phyloP scores from a whole-genome alignment of 768 basidiomycete species.

The Chalciporus pseudorubinellus region DNA sequence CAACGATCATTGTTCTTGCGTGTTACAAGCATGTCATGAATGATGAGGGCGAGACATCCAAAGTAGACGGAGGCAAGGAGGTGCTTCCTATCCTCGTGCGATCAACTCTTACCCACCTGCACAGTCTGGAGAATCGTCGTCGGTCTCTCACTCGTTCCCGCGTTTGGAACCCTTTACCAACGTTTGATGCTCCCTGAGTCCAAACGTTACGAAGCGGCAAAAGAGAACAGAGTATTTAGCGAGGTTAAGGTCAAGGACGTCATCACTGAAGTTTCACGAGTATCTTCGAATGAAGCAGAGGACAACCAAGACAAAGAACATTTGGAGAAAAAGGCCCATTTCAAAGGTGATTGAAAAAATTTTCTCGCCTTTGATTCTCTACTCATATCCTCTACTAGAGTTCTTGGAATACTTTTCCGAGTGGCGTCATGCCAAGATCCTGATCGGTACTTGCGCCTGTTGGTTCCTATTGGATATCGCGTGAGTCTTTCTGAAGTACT shows the following conservation, averaged over 20 bases:
- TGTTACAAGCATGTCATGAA: constrained; percentile 66
- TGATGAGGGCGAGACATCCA: constrained; percentile 51
- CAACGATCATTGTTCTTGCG: constrained; percentile 60
- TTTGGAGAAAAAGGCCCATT: constrained; percentile 48
- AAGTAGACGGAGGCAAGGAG: constrained; percentile 67
- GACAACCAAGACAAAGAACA: constrained; percentile 10
- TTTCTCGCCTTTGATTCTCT: neutral
- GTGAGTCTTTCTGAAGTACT: constrained; percentile 28
- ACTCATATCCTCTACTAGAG: constrained; percentile 36
- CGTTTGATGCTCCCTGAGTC: constrained; percentile 73
- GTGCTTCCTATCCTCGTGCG: neutral
- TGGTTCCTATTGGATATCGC: constrained; percentile 82
- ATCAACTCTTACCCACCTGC: neutral
- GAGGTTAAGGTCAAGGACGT: constrained; percentile 35
- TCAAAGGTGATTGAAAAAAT: constrained; percentile 36
- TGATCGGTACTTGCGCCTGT: constrained; percentile 63
- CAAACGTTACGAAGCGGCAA: constrained; percentile 48
- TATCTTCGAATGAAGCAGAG: neutral
- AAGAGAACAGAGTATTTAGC: constrained; percentile 29
- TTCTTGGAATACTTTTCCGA: constrained; percentile 68
- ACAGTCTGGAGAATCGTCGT: constrained; percentile 71
- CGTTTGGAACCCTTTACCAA: constrained; percentile 71
- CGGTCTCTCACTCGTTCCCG: constrained; percentile 74
- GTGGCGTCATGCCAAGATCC: constrained; percentile 64
- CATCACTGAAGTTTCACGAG: constrained; percentile 1